Conservation (phyloP, 148 eudicot species). For the Cornus kousa region DNA sequence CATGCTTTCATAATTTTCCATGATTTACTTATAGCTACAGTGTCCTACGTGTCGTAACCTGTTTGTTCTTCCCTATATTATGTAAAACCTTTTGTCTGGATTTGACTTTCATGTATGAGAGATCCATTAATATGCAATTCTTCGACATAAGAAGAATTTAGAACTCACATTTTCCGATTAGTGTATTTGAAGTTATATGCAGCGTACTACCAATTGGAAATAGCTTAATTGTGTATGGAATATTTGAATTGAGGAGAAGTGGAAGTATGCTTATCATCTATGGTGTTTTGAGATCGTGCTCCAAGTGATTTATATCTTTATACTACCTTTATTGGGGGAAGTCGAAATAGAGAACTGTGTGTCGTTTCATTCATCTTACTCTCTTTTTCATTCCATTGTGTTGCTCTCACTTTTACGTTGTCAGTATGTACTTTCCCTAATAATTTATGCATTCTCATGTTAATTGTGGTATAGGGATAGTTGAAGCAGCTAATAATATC, state of each 20-base stretch:
- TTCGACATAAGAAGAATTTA: too few species aligned
- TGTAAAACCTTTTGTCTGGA: not conserved
- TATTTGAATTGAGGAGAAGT: too few species aligned
- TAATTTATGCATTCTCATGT: not conserved
- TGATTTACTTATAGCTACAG: too few species aligned
- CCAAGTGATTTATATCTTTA: too few species aligned
- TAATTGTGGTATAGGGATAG: constrained; percentile 10
- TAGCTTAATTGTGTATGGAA: too few species aligned
- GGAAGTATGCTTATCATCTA: constrained; percentile 65
- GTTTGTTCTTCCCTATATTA: not conserved
- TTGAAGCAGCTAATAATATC: constrained; percentile 47
- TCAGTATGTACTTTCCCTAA: not conserved
- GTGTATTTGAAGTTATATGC: too few species aligned
- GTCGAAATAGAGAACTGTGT: constrained; percentile 64
- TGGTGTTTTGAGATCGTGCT: constrained; percentile 9
- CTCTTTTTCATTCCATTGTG: not conserved
- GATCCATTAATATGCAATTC: too few species aligned
- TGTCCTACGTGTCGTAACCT: not conserved
- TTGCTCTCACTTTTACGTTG: not conserved
- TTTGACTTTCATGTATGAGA: too few species aligned
- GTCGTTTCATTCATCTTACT: not conserved
- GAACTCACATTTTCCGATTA: too few species aligned
- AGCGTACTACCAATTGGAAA: too few species aligned
- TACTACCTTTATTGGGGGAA: constrained; percentile 40
- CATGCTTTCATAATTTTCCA: too few species aligned